Conservation (phyloP, 306 rosid genomes). For the Acmispon strigosus region DNA sequence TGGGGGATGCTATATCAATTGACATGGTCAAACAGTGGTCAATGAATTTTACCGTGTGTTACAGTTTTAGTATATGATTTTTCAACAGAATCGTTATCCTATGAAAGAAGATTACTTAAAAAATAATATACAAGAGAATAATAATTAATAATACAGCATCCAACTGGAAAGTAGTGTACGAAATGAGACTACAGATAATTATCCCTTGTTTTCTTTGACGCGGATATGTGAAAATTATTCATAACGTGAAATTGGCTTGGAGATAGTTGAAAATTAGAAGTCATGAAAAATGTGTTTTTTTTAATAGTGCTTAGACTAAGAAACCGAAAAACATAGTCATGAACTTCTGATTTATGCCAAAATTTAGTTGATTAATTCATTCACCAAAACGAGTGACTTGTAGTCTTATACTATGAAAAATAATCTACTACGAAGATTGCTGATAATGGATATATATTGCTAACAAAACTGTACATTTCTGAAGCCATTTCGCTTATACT, state of each 20-base stretch:
- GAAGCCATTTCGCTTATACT: too few species aligned
- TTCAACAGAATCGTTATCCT: background rate
- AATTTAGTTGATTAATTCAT: background rate
- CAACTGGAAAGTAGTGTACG: background rate
- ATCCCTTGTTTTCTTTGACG: conserved; percentile 12
- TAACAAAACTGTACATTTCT: too few species aligned
- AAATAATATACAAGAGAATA: background rate
- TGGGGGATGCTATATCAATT: background rate
- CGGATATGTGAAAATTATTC: background rate
- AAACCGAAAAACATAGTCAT: too few species aligned
- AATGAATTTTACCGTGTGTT: background rate
- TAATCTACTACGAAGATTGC: background rate
- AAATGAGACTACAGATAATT: background rate
- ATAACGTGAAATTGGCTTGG: too few species aligned
- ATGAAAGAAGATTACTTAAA: background rate
- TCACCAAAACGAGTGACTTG: too few species aligned
- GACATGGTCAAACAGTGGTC: conserved; percentile 16
- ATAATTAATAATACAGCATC: background rate
- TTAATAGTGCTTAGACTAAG: too few species aligned
- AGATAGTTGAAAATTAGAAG: too few species aligned
- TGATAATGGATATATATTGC: too few species aligned
- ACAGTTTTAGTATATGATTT: background rate
- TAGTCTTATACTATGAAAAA: too few species aligned
- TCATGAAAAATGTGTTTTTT: too few species aligned
- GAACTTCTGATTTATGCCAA: too few species aligned